Base-by-base conservation (phyloP, 352 stramenopile species). In the Phytophthora melonis region DNA sequence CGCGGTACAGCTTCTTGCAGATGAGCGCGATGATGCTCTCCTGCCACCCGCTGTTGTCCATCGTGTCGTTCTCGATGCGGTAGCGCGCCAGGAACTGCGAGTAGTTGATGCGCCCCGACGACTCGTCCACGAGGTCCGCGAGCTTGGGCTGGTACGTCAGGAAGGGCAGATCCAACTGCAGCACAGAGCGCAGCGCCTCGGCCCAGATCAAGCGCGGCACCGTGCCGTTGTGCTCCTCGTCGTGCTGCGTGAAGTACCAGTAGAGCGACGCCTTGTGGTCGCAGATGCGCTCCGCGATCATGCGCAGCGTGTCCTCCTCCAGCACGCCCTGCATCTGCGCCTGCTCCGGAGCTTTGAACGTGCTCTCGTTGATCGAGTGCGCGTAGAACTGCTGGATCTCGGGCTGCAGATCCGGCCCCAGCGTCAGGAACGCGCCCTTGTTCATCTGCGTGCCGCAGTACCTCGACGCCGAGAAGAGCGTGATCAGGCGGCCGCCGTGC, bases 381-480 rank as follows among this genome's bases (percentile, higher is more conserved):
- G 93, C 94, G 71, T 98, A 98, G 71, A 98, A 98, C 74, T 98
- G 94, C 78, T 98, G 93, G 58, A 98, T 98, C 56, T 97, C 93
- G 1, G 93, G 94, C 63, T 97, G 93, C 9, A 98, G 80, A 57
- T 98, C 91, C 1, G 89, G 84, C 0, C 94, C 93, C 25, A 98
- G 82, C 9, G 92, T 97, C 25, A 98, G 78, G 67, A 98, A 98
- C 0, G 94, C 94, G 4, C 94, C 94, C 72, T 97, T 96, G 81
- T 98, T 98, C 80, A 95, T 96, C 72, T 97, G 90, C 53, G 90
- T 97, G 16, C 92, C 92, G 61, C 93, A 98, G 80, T 98, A 98
- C 16, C 93, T 84, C 47, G 91, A 97, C 3, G 94, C 94, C 3
- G 89, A 97, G 70, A 98, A 98, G 13, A 98, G 78, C 47, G 94